Evolutionary conservation across 1,284 basidiomycete species (phyloP).

Genomic region (Coniferiporia weirii): DNA sequence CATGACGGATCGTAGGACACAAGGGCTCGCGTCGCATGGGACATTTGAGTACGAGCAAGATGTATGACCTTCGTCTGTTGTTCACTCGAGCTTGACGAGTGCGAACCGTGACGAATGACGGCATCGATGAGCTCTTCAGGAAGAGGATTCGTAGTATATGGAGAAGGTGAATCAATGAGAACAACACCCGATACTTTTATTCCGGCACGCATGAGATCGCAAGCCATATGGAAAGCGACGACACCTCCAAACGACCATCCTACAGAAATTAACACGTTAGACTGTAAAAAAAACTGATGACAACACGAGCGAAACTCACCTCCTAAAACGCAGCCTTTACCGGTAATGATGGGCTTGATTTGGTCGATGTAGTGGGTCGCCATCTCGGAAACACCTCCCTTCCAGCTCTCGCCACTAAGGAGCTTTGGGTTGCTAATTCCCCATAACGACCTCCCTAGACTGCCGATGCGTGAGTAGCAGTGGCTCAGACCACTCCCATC

Average conservation of each 20-base stretch:
- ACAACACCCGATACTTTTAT: conserved; percentile 49
- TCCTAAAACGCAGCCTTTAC: conserved; percentile 45
- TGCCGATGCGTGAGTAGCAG: conserved; percentile 44
- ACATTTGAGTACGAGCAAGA: conserved; percentile 36
- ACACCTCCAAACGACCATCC: conserved; percentile 78
- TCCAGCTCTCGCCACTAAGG: conserved; percentile 38
- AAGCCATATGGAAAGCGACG: conserved; percentile 60
- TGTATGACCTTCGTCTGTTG: conserved; percentile 18
- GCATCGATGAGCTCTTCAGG: conserved; percentile 43
- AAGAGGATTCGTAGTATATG: conserved; percentile 43
- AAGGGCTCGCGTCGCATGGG: conserved; percentile 38
- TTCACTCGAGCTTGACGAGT: conserved; percentile 21
- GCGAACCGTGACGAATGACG: conserved; percentile 22
- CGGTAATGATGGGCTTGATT: conserved; percentile 30
- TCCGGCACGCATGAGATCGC: conserved; percentile 40
- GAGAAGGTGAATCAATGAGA: conserved; percentile 61
- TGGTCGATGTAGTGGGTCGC: conserved; percentile 44
- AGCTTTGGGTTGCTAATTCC: conserved; percentile 56
- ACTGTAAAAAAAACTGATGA: background rate
- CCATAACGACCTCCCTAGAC: conserved; percentile 50
- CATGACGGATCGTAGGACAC: conserved; percentile 32
- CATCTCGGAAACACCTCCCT: conserved; percentile 44
- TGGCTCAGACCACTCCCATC: conserved; percentile 62
- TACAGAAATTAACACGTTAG: conserved; percentile 22
- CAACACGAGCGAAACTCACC: conserved; percentile 36